Evolutionary conservation across 1,139 yeast species (phyloP).

Genomic region (Candida albicans): DNA sequence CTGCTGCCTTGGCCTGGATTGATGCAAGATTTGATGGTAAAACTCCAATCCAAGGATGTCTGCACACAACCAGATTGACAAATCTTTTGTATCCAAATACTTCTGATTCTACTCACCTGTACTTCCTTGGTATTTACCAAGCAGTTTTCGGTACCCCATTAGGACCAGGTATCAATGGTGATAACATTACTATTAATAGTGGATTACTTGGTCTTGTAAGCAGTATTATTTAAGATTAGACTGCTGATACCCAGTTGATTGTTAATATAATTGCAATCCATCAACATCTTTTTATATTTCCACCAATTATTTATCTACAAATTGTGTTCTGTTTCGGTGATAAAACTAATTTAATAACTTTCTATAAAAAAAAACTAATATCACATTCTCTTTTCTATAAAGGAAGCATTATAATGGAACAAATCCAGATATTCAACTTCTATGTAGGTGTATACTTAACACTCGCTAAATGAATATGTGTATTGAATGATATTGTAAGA

Average conservation of each 20-base stretch:
- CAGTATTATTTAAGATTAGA: background rate
- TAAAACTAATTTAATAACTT: too few species aligned
- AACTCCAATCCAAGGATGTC: slow-evolving; percentile 29
- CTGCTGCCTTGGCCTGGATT: slow-evolving; percentile 33
- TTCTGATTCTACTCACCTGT: background rate
- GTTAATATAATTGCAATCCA: too few species aligned
- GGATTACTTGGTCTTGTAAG: background rate
- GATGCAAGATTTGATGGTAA: slow-evolving; percentile 20
- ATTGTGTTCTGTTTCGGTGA: too few species aligned
- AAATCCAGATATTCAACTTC: too few species aligned
- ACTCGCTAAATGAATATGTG: too few species aligned
- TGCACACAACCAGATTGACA: slow-evolving; percentile 20
- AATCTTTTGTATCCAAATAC: slow-evolving; percentile 26
- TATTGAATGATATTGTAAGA: too few species aligned
- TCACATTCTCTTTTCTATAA: too few species aligned
- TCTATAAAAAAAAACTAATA: too few species aligned
- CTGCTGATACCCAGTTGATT: background rate
- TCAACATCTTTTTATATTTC: too few species aligned
- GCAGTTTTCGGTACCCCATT: background rate
- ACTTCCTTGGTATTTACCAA: background rate
- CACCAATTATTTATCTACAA: too few species aligned
- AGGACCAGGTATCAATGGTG: background rate
- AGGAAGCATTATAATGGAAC: too few species aligned
- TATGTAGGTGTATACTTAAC: too few species aligned
- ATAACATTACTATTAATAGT: background rate